These are phyloP conservation scores for Kwoniella dejecticola DNA, from an alignment of 768 basidiomycete species.

Conservation along the genomic window DNA sequence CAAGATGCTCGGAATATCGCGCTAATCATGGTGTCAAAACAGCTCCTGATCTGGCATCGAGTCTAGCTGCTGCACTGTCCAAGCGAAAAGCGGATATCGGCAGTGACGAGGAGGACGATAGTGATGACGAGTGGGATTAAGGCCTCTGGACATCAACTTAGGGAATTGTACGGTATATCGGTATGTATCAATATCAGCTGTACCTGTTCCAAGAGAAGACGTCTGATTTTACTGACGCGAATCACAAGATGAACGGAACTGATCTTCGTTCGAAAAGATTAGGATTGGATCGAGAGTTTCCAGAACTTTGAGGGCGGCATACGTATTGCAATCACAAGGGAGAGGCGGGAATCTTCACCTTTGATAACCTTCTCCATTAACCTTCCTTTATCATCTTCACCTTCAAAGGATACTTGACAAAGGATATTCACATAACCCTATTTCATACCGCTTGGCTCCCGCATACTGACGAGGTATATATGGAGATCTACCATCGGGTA, in stretches of 20 bases:
- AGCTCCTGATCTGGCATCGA: conserved; percentile 75
- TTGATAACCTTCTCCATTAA: too few species aligned
- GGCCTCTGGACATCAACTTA: neutral
- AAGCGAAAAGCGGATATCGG: conserved; percentile 84
- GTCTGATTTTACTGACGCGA: neutral
- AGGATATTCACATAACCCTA: too few species aligned
- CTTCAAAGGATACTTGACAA: too few species aligned
- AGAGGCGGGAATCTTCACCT: too few species aligned
- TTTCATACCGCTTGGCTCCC: too few species aligned
- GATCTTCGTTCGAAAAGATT: neutral
- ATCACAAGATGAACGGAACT: neutral
- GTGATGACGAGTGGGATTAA: conserved; percentile 55
- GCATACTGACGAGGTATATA: too few species aligned
- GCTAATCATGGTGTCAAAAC: conserved; percentile 1
- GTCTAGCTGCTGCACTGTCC: conserved; percentile 78
- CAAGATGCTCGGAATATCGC: neutral
- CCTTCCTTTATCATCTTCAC: too few species aligned
- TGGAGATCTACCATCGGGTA: too few species aligned
- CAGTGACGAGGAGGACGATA: conserved; percentile 74
- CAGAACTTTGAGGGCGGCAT: too few species aligned
- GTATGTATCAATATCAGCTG: neutral
- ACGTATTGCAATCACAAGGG: too few species aligned
- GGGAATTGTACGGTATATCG: neutral
- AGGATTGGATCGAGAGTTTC: too few species aligned
- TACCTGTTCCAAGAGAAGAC: neutral